These are phyloP conservation scores for Rehmannia glutinosa DNA, from an alignment of 257 asterid genomes.

Conservation along the genomic window DNA sequence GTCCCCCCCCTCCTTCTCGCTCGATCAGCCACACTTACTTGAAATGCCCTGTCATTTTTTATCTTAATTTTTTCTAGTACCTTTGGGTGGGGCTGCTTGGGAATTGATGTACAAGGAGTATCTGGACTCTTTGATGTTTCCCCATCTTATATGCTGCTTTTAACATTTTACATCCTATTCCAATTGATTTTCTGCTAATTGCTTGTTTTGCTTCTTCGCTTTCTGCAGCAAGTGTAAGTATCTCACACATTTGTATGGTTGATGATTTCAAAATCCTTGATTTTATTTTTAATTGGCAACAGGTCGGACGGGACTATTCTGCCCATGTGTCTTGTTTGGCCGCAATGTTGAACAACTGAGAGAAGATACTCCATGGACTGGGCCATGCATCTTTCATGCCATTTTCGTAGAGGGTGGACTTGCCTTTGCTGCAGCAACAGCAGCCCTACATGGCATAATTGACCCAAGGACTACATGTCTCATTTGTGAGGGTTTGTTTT, in stretches of 20 bases:
- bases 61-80: neutral
- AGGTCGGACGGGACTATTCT: constrained; percentile 77
- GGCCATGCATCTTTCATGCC: constrained; percentile 82
- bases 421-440: constrained; percentile 59
- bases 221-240: constrained; percentile 4
- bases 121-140: neutral
- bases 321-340: constrained; percentile 84
- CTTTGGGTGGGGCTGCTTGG: neutral
- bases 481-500: constrained; percentile 66
- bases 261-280: neutral
- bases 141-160: neutral
- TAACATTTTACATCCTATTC: neutral
- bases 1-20: too few relatives aligned
- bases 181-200: neutral
- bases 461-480: constrained; percentile 79
- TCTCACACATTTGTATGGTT: neutral
- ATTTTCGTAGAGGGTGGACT: constrained; percentile 78
- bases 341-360: constrained; percentile 65
- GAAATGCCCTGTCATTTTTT: neutral
- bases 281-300: neutral
- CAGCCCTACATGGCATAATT: constrained; percentile 57
- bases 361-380: constrained; percentile 76
- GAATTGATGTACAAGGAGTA: neutral
- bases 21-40: neutral
- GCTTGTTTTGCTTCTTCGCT: neutral